Conservation (phyloP, 1,284 basidiomycete species). For the Fomitiporia mediterranea region DNA sequence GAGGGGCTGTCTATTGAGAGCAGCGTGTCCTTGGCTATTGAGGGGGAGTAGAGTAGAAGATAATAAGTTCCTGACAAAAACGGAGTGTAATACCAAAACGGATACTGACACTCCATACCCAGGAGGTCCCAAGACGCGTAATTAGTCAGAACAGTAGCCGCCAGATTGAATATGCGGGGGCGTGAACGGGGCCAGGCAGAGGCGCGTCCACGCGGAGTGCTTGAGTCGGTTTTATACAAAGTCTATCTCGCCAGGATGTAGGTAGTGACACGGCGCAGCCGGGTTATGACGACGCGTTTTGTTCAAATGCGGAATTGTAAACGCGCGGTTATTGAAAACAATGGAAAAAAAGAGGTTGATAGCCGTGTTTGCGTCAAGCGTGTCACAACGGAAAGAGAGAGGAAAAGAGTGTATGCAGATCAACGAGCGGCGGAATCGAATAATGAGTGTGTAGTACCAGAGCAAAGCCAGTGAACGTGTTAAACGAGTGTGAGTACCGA, state of each 20-base stretch:
- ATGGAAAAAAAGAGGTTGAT: constrained; percentile 3
- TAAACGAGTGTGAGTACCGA: constrained; percentile 3
- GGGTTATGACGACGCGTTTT: constrained; percentile 12
- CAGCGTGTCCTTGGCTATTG: constrained; percentile 26
- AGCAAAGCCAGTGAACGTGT: constrained; percentile 11
- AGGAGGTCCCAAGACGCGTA: constrained; percentile 28
- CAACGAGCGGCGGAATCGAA: constrained; percentile 11
- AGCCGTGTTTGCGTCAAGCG: constrained; percentile 17
- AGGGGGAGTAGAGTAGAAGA: constrained; percentile 1
- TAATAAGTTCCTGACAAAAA: constrained; percentile 13
- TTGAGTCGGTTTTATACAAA: neutral
- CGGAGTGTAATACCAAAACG: constrained; percentile 13
- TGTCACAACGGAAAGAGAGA: neutral
- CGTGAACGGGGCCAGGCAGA: constrained; percentile 14
- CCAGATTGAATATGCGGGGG: constrained; percentile 25
- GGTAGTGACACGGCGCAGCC: constrained; percentile 18
- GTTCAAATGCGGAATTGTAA: constrained; percentile 5
- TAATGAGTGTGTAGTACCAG: constrained; percentile 8
- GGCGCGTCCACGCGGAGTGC: constrained; percentile 17
- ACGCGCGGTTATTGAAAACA: constrained; percentile 1
- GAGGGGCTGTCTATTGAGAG: constrained; percentile 14
- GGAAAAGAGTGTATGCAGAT: constrained; percentile 9
- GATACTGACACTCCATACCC: constrained; percentile 28
- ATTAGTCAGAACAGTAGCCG: constrained; percentile 25
- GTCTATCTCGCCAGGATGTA: constrained; percentile 7